phyloP scores from a whole-genome alignment of 108 stramenopile genomes.

The Nannochloropsis granulata region DNA sequence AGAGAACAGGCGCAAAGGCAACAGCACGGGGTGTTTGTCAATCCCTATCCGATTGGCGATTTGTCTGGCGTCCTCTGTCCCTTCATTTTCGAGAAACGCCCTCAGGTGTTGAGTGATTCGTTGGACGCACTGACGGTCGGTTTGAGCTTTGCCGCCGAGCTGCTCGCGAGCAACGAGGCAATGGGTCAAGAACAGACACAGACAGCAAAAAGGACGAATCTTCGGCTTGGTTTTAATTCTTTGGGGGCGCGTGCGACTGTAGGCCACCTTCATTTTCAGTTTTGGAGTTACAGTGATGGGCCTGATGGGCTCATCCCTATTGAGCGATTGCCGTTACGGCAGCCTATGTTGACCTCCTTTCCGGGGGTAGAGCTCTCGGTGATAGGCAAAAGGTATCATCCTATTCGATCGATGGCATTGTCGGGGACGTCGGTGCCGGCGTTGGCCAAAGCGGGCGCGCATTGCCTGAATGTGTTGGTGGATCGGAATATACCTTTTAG shows the following conservation, averaged over 20 bases:
- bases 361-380: neutral
- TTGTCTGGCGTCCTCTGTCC: neutral
- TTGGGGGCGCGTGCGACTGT: neutral
- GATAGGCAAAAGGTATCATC: neutral
- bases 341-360: neutral
- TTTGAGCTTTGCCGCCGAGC: neutral
- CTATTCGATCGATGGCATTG: neutral
- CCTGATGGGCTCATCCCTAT: neutral
- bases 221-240: neutral
- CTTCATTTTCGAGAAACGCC: neutral
- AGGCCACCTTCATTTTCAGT: neutral
- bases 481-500: neutral
- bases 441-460: neutral
- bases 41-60: neutral
- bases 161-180: neutral
- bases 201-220: neutral
- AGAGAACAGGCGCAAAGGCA: neutral
- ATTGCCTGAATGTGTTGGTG: neutral
- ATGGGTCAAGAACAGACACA: no score
- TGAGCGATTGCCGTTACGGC: neutral
- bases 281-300: neutral
- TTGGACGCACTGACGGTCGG: neutral
- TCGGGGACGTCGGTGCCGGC: neutral
- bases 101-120: neutral
- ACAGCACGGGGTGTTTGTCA: neutral